phyloP scores from a whole-genome alignment of 805 yeast genomes.

The Ogataea philodendri region DNA sequence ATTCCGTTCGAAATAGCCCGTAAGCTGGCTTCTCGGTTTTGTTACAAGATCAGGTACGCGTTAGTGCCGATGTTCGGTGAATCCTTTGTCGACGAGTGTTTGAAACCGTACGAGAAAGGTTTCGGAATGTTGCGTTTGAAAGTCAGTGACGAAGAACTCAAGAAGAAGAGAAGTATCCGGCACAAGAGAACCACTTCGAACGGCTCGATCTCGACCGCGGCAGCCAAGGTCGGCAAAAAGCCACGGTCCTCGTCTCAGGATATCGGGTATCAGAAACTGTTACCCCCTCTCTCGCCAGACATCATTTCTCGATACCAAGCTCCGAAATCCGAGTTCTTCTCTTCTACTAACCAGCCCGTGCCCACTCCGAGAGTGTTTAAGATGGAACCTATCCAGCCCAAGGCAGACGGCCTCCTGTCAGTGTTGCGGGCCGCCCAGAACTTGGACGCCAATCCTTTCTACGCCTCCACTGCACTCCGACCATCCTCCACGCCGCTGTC shows the following conservation, averaged over 20 bases:
- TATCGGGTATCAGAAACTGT: slow-evolving; percentile 12
- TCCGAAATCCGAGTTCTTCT: slow-evolving; percentile 5
- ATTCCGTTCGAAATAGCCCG: slow-evolving; percentile 68
- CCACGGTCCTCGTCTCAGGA: slow-evolving; percentile 6
- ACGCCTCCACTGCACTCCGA: slow-evolving; percentile 1
- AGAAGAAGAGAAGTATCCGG: slow-evolving; percentile 23
- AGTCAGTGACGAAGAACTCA: slow-evolving; percentile 29
- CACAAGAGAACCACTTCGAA: slow-evolving; percentile 17
- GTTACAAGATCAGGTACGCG: slow-evolving; percentile 72
- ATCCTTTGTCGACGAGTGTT: slow-evolving; percentile 59
- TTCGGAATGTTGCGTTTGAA: slow-evolving; percentile 59
- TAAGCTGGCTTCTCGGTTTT: slow-evolving; percentile 66
- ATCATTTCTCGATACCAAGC: slow-evolving; percentile 15
- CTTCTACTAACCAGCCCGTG: slow-evolving; percentile 2
- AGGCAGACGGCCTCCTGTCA: slow-evolving; percentile 25
- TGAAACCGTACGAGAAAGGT: slow-evolving; percentile 57
- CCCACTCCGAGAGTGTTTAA: slow-evolving; percentile 1
- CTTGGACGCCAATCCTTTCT: slow-evolving; percentile 14
- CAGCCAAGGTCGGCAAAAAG: slow-evolving; percentile 4
- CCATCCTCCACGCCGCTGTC: slow-evolving; percentile 8
- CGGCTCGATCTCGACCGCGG: slow-evolving; percentile 1
- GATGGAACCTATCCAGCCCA: slow-evolving; percentile 8
- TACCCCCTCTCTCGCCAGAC: slow-evolving; percentile 20
- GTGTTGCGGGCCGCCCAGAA: slow-evolving; percentile 29
- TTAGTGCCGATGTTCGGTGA: slow-evolving; percentile 79